These are phyloP conservation scores for Malus hybrid DNA, from an alignment of 331 rosid genomes.

Conservation along the genomic window DNA sequence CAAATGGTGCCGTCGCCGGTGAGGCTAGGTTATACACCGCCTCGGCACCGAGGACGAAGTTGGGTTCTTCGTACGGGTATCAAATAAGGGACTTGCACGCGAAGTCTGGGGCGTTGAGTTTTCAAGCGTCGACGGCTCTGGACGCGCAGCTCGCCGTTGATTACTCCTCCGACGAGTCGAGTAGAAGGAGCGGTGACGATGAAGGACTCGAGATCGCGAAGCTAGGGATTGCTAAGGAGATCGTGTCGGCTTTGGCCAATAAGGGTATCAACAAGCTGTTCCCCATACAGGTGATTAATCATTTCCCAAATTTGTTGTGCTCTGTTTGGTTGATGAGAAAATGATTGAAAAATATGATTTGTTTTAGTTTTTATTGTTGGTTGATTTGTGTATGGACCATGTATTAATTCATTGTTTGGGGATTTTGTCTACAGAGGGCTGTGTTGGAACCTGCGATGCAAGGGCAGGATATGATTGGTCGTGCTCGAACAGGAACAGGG, in stretches of 20 bases:
- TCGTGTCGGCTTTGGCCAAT: slow-evolving; percentile 70
- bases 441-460: slow-evolving; percentile 98
- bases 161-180: slow-evolving; percentile 30
- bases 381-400: not conserved
- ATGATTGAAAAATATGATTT: not conserved
- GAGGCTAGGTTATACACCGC: slow-evolving; percentile 7
- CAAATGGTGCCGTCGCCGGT: not conserved
- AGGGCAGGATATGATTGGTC: slow-evolving; percentile 98
- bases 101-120: slow-evolving; percentile 38
- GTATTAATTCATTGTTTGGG: not conserved
- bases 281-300: slow-evolving; percentile 71
- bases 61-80: not conserved
- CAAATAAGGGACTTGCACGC: slow-evolving; percentile 39
- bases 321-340: not conserved
- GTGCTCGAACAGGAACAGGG: slow-evolving; percentile 99
- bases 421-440: slow-evolving; percentile 46
- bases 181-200: slow-evolving; percentile 20
- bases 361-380: not conserved
- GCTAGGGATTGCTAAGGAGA: slow-evolving; percentile 67
- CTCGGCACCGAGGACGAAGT: not conserved
- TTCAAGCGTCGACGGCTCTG: slow-evolving; percentile 37
- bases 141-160: slow-evolving; percentile 52
- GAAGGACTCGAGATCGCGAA: slow-evolving; percentile 74
- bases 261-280: slow-evolving; percentile 79
- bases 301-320: not conserved